Evolutionary conservation across 2,329 filamentous ascomycete species (phyloP).

Genomic region (Beauveria sp.): DNA sequence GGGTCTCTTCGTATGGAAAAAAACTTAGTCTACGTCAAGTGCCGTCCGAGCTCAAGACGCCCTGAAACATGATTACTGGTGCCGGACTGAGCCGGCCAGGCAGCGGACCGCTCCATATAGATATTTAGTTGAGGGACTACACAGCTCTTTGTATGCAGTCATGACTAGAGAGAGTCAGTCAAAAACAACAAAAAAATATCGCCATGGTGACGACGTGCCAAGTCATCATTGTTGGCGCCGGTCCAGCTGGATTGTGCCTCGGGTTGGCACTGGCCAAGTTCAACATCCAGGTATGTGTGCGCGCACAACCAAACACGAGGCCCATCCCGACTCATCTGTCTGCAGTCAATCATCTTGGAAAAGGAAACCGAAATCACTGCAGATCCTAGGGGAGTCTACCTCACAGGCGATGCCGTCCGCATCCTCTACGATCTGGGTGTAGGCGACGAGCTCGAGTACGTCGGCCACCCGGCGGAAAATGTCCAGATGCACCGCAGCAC

Average conservation of each 20-base stretch:
- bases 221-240: neutral
- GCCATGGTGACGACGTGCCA: neutral
- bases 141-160: neutral
- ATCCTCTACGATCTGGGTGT: conserved; percentile 18
- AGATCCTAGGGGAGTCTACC: conserved; percentile 23
- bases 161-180: too few relatives aligned
- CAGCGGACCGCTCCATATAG: neutral
- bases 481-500: conserved; percentile 17
- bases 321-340: neutral
- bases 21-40: neutral
- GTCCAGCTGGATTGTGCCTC: neutral
- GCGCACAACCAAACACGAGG: neutral
- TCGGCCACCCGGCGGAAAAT: neutral
- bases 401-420: conserved; percentile 25
- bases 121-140: neutral
- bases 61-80: neutral
- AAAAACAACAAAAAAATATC: neutral
- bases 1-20: too few relatives aligned
- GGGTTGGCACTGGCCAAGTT: neutral
- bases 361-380: conserved; percentile 18
- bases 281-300: neutral
- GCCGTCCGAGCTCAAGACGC: neutral
- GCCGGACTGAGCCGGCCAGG: neutral
- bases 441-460: conserved; percentile 13
- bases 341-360: conserved; percentile 20